Percentiles rank a stretch among this genome's conserved stretches.
Evolutionary conservation across 768 basidiomycete species (phyloP).

Genomic region (Lactarius trivialis): DNA sequence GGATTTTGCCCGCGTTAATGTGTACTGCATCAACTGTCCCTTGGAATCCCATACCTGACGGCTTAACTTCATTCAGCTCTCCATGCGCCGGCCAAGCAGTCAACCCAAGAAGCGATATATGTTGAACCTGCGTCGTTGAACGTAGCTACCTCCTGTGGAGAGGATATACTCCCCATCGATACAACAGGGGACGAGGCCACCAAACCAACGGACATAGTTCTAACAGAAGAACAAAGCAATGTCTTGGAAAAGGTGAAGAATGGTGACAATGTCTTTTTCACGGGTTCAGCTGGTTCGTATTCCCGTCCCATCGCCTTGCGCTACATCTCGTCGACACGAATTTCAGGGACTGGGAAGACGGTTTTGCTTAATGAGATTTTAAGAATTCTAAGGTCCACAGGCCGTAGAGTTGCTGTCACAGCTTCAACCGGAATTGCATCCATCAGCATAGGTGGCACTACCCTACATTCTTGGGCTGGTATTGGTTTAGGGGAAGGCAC

Average conservation of each 20-base stretch:
- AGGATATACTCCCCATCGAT: background rate
- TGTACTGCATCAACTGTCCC: background rate
- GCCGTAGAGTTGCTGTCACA: conserved; percentile 55
- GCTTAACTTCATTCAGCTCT: background rate
- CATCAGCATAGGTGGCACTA: conserved; percentile 75
- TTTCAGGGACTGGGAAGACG: conserved; percentile 75
- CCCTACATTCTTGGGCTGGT: conserved; percentile 79
- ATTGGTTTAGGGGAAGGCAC: conserved; percentile 65
- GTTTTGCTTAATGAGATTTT: conserved; percentile 76
- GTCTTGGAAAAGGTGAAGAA: conserved; percentile 49
- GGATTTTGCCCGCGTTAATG: conserved; percentile 33
- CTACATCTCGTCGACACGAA: background rate
- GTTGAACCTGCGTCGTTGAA: background rate
- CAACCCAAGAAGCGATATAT: background rate
- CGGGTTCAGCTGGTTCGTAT: conserved; percentile 68
- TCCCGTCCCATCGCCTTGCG: background rate
- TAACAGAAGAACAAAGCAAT: conserved; percentile 48
- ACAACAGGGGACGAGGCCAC: background rate
- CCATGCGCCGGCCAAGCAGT: background rate
- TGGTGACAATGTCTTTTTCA: conserved; percentile 74
- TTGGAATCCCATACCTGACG: background rate
- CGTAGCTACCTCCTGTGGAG: background rate
- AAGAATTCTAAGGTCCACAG: conserved; percentile 31
- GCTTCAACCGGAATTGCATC: conserved; percentile 78
- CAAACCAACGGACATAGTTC: conserved; percentile 28